Base-by-base conservation (phyloP, 257 asterid genomes). In the Lantana camara region DNA sequence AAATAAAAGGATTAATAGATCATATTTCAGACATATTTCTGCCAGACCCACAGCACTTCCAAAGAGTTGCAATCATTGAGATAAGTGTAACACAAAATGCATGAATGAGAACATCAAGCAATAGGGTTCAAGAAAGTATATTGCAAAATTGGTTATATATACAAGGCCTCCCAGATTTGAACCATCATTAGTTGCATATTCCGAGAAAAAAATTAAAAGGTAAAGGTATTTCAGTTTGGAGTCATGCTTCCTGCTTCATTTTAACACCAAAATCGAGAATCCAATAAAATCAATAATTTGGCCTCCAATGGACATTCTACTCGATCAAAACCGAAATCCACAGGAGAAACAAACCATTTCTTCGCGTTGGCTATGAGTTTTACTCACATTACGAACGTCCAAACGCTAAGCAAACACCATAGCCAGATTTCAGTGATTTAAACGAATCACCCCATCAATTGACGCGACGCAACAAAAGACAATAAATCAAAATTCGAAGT, bases 241-340 rank as follows among this genome's bases (percentile, higher is more conserved):
- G 5, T n/a, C 30, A 35, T 38, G 62, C 56, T 40, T 24, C 21
- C 56, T 40, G 35, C 11, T 17, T 45, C 40, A 52, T 24, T 40
- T 9, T 41, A 22, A 15, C 49, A 17, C 53, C 29, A 16, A 51
- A 54, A 27, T 19, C 48, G 20, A 21, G 19, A 29, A 64, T 7
- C 38, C 24, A 23, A 65, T 41, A 30, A 22, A 40, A 41, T 7
- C 7, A 20, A 64, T 16, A 9, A 4, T n/a, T 20, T 15, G 16
- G 32, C n/a, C 30, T 61, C 41, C 30, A 5, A 27, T 27, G 32
- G 32, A 27, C 32, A 27, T 27, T 11, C 9, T 34, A 14, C 22
- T 35, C 69, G 13, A 35, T 50, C 50, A 29, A 51, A 51, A 63
- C 20, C 8, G 21, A 53, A 52, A 52, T 23, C 35, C 3, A 32